A percentile compares a stretch with the other conserved stretches of the same genome.
These are phyloP conservation scores for Chaetomium olivaceum DNA, from an alignment of 2,329 filamentous ascomycete genomes.

Conservation along the genomic window DNA sequence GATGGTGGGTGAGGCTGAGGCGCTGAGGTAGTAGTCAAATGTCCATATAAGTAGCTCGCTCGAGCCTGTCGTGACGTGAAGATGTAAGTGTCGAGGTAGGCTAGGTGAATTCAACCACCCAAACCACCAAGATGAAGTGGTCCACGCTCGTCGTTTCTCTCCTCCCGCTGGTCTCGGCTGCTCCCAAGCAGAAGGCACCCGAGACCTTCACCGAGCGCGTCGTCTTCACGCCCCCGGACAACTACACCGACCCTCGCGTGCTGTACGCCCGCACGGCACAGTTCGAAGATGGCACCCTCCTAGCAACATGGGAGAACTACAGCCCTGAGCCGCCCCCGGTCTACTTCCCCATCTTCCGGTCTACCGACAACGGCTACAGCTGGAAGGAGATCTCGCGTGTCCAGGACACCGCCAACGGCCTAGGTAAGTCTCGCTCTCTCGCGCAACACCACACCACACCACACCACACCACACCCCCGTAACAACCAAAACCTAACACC, in stretches of 20 bases:
- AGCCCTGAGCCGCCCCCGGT: conserved; percentile 45
- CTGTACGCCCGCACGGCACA: conserved; percentile 49
- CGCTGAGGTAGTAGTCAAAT: neutral
- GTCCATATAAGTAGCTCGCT: neutral
- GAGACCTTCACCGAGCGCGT: conserved; percentile 33
- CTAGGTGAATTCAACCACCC: neutral
- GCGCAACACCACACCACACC: neutral
- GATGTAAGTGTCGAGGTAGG: neutral
- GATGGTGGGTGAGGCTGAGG: neutral
- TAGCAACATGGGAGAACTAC: conserved; percentile 56
- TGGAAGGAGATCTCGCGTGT: conserved; percentile 66
- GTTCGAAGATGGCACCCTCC: conserved; percentile 48
- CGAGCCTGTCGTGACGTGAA: no score
- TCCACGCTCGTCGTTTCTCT: conserved; percentile 9
- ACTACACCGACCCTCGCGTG: conserved; percentile 41
- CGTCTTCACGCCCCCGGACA: conserved; percentile 47
- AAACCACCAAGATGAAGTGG: conserved; percentile 15
- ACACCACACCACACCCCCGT: no score
- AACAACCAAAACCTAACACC: neutral
- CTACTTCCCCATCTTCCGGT: conserved; percentile 56
- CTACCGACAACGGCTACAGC: conserved; percentile 54
- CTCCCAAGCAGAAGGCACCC: conserved; percentile 16
- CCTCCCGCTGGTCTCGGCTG: conserved; percentile 17
- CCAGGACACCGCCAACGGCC: conserved; percentile 62
- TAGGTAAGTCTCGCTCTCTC: conserved; percentile 45